A percentile compares a stretch with the other conserved stretches of the same genome.
Conservation (phyloP, 164 flowering plant genomes). For the Tetracentron sinense region DNA sequence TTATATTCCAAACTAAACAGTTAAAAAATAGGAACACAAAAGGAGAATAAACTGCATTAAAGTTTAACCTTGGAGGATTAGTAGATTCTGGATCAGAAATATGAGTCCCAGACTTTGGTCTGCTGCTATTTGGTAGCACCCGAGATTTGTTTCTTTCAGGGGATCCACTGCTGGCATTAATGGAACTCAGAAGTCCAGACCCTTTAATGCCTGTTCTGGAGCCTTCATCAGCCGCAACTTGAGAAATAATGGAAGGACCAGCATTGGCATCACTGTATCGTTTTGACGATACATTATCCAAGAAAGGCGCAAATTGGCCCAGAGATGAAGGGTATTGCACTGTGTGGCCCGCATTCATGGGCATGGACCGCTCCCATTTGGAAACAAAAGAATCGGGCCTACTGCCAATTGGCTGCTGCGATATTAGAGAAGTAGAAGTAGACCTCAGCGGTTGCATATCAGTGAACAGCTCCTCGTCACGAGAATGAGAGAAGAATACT, state of each 20-base stretch:
- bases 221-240: conserved; percentile 91
- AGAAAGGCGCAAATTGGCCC: conserved; percentile 42
- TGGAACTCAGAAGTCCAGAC: conserved; percentile 53
- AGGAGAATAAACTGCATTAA: background rate
- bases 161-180: conserved; percentile 31
- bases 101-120: conserved; percentile 34
- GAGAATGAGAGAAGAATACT: background rate
- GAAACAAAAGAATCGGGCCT: conserved; percentile 43
- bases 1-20: background rate
- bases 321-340: conserved; percentile 42
- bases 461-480: conserved; percentile 43
- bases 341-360: conserved; percentile 34
- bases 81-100: conserved; percentile 46
- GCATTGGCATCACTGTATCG: conserved; percentile 48
- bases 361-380: conserved; percentile 53
- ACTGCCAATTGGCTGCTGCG: conserved; percentile 37
- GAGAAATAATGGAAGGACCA: conserved; percentile 58
- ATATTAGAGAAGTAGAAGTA: conserved; percentile 37
- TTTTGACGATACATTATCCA: conserved; percentile 45
- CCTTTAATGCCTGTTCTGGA: conserved; percentile 93
- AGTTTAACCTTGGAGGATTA: conserved; percentile 37
- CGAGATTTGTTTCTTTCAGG: conserved; percentile 42
- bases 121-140: conserved; percentile 30
- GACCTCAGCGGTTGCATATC: conserved; percentile 49
- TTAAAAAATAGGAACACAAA: background rate